Base-by-base conservation (phyloP, 1,284 basidiomycete genomes). In the Coriolopsis trogii region DNA sequence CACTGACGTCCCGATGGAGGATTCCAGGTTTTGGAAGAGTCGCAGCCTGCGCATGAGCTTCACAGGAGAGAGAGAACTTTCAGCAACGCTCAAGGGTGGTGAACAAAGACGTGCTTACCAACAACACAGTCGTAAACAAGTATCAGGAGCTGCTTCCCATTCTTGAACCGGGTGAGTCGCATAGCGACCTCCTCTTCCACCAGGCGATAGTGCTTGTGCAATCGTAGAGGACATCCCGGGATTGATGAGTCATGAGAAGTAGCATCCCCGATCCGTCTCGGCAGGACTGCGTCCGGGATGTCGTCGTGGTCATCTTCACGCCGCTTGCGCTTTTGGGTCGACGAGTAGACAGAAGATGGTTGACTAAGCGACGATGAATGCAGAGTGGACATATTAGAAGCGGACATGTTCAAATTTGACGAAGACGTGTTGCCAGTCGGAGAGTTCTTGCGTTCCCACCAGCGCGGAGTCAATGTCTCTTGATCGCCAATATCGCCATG, bases 111-210 rank as follows among this genome's bases (percentile, higher is more conserved):
- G n/a, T n/a, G 42, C 54, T 7, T 18, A 56, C 54, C 49, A 0
- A 18, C 3, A 12, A 52, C 10, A 25, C 42, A 51, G n/a, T 51
- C 45, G 2, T 34, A 20, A 2, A 54, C 24, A 10, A 46, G 2
- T 0, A 16, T 18, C 1, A 41, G 20, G 13, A 54, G 42, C 16
- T 49, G 42, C 3, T 7, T 8, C 0, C 38, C 41, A 15, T 20
- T 3, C 6, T 16, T 1, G 23, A 54, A 49, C 15, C 46, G n/a
- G 15, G 2, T 28, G 13, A 61, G 38, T 36, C 55, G 48, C 54
- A 60, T 28, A 47, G 54, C 23, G 43, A 64, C 46, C 40, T 64
- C 33, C 48, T 64, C 31, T 10, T 44, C 21, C 39, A 62, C 56
- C 53, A 64, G 8, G 10, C 52, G 52, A 23, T 54, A 54, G 28